Evolutionary conservation across 805 yeast species (phyloP), one percentile per base, ranked within the genome.

Genomic region (Hanseniaspora valbyensis): DNA sequence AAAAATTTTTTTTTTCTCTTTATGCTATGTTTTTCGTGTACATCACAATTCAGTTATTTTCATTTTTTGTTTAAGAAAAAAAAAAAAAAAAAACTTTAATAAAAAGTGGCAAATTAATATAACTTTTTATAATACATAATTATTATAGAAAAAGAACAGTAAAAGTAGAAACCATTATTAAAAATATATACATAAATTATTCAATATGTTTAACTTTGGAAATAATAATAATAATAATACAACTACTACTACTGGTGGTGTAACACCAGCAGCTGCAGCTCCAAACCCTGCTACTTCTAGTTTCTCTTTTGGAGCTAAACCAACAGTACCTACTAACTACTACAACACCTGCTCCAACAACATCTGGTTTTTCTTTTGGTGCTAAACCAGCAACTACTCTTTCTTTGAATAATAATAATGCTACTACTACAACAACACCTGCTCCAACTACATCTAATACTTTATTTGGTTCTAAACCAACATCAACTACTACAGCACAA

Each of bases 351-450:
- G 38, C 51, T 10, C 32, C 38, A 18, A 14, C 44, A 18, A 26
- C 44, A 8, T n/a, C n/a, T n/a, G 51, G 51, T 2, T 33, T 41
- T 3, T 14, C 18, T 10, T 48, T 48, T 25, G 48, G 48, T 6
- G 40, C 42, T 12, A 45, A 30, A 24, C 40, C 50, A 46, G 40
- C 50, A n/a, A n/a, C n/a, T n/a, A n/a, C n/a, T n/a, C n/a, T n/a
- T n/a, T n/a, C n/a, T n/a, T n/a, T n/a, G n/a, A n/a, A n/a, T n/a
- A n/a, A n/a, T n/a, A n/a, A n/a, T n/a, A n/a, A 30, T 14, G 37
- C 22, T 14, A 18, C 16, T n/a, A 18, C 46, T 6, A 21, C 38
- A 30, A n/a, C 39, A 22, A 45, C 36, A 6, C 22, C 32, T 32
- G 21, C 44, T 13, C 16, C 33, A 18, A 40, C 44, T 24, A 2